A percentile compares a stretch with the other conserved stretches of the same genome.
phyloP scores from a whole-genome alignment of 306 rosid genomes.

The Crataegus laevigata region DNA sequence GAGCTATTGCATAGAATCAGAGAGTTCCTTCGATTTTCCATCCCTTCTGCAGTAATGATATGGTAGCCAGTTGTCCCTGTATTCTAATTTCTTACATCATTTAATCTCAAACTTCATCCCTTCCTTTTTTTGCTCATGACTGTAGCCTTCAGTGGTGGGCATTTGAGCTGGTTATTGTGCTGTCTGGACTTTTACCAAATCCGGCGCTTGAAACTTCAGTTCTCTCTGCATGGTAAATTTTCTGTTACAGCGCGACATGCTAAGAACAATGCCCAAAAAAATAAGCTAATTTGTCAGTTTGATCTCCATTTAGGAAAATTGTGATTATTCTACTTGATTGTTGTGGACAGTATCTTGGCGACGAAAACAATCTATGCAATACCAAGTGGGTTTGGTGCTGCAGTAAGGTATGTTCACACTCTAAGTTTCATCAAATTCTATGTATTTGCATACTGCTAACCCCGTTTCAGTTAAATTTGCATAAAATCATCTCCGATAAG shows the following conservation, averaged over 20 bases:
- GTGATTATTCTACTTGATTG: background rate
- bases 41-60: constrained; percentile 53
- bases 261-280: background rate
- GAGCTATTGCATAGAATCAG: constrained; percentile 35
- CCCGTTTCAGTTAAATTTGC: background rate
- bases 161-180: constrained; percentile 43
- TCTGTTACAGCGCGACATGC: background rate
- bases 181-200: constrained; percentile 54
- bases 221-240: constrained; percentile 39
- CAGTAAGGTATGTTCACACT: constrained; percentile 10
- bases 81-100: background rate
- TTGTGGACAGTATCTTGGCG: constrained; percentile 1
- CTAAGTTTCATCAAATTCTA: background rate
- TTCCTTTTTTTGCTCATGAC: background rate
- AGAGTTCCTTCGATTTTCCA: constrained; percentile 42
- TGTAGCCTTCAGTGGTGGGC: constrained; percentile 58
- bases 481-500: no score
- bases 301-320: background rate
- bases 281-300: background rate
- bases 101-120: no score
- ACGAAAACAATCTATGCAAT: constrained; percentile 1
- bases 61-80: constrained; percentile 22
- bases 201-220: constrained; percentile 64
- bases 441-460: no score
- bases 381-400: constrained; percentile 14